Evolutionary conservation across 2,329 filamentous ascomycete species (phyloP).

Genomic region (Fusarium dlaminii): DNA sequence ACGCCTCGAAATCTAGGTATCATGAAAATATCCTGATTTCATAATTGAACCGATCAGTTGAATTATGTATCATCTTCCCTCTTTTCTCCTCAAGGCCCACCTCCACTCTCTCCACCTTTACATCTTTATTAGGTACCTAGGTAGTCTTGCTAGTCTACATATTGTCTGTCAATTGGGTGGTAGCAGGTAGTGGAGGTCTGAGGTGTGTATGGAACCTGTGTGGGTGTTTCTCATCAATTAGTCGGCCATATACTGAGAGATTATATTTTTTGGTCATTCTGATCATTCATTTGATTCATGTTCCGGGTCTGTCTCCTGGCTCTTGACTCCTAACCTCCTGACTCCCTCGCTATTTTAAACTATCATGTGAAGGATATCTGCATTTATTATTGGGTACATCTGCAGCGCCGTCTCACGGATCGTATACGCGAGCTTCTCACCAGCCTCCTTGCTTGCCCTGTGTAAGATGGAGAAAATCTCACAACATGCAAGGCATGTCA

Average conservation of each 20-base stretch:
- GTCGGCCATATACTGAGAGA: not conserved
- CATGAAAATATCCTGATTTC: not conserved
- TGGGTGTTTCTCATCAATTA: not conserved
- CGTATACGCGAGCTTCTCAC: not conserved
- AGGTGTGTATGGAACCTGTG: not conserved
- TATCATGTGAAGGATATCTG: not conserved
- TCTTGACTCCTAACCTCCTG: not conserved
- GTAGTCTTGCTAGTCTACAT: too few species aligned
- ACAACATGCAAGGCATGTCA: not conserved
- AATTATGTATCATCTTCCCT: not conserved
- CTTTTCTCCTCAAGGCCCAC: slow-evolving; percentile 14
- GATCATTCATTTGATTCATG: not conserved
- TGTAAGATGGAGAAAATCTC: not conserved
- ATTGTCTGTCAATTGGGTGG: not conserved
- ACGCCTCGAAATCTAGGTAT: not conserved
- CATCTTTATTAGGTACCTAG: not conserved
- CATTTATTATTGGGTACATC: not conserved
- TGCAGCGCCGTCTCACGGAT: not conserved
- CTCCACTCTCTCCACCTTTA: not conserved
- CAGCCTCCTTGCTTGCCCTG: not conserved
- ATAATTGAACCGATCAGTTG: not conserved
- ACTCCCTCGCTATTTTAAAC: not conserved
- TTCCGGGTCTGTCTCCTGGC: not conserved
- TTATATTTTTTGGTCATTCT: not conserved
- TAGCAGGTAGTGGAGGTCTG: not conserved